These are phyloP conservation scores for Colletotrichum costaricense DNA, from an alignment of 2,329 filamentous ascomycete genomes.

Conservation along the genomic window DNA sequence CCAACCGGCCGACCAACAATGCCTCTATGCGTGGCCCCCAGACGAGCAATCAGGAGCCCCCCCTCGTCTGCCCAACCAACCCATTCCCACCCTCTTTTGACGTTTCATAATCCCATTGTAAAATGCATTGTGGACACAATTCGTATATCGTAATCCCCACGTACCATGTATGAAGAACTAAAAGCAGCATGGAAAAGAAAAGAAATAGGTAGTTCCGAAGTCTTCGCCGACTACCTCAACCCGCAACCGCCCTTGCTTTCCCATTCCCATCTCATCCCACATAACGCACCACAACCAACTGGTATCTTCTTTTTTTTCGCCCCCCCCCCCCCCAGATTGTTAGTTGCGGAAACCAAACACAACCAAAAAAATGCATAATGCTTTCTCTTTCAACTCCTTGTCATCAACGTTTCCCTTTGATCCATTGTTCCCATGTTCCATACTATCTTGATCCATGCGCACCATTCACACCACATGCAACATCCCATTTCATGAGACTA, in stretches of 20 bases:
- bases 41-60: neutral
- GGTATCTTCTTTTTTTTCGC: neutral
- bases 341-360: neutral
- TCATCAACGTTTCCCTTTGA: neutral
- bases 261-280: no score
- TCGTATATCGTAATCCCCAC: slow-evolving; percentile 2
- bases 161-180: neutral
- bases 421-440: neutral
- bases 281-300: neutral
- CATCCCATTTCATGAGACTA: neutral
- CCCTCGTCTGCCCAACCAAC: neutral
- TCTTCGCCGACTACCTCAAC: neutral
- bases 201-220: no score
- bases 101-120: neutral
- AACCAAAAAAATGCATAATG: neutral
- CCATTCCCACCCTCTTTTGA: neutral
- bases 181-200: neutral
- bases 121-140: slow-evolving; percentile 1
- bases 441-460: neutral
- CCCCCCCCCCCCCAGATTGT: neutral
- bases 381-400: neutral
- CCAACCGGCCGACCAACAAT: neutral
- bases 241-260: neutral
- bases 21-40: neutral
- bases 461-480: neutral